Base-by-base conservation (phyloP, 768 basidiomycete genomes). In the Glaciozyma antarctica region DNA sequence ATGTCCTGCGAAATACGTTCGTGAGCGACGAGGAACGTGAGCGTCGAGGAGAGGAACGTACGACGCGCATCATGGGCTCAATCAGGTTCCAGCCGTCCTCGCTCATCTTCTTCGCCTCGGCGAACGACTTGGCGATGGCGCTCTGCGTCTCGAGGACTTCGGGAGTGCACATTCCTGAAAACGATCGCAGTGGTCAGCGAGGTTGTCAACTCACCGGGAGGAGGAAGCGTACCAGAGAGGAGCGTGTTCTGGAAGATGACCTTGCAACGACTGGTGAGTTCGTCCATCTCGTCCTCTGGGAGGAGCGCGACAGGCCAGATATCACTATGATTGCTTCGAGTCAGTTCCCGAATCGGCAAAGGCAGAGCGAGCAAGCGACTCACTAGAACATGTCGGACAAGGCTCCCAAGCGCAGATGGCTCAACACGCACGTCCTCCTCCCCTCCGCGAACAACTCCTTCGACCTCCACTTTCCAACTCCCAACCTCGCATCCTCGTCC, bases 381-480 rank as follows among this genome's bases (percentile, higher is more conserved):
- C 21, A 55, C 21, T 47, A 59, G 28, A 22, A 59, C 44, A 59
- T 45, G 21, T 32, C 58, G 45, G 12, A 22, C 17, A 57, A 34
- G 15, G 64, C 61, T 9, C 68, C 68, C 1, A 69, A 54, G 16
- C 77, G 63, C 48, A 66, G 75, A 51, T 77, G 77, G 8, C 69
- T 66, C 6, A 77, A 61, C 30, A 69, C 66, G 57, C 77, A 77
- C 10, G 77, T 77, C 65, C 75, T 76, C 22, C 76, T 68, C 17
- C 74, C 74, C 13, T 72, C 71, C 28, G 69, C 72, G 69, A 77
- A 77, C n/a, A 76, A 72, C 61, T 76, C 74, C 61, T 75, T 75
- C 59, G 72, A 68, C 4, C 77, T 67, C 76, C 76, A 77, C 64
- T 76, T 77, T 13, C 77, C 77, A 22, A 76, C 76, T 5, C 77